Base-by-base conservation (phyloP, 2,329 filamentous ascomycete species). In the Xylaria sp. region DNA sequence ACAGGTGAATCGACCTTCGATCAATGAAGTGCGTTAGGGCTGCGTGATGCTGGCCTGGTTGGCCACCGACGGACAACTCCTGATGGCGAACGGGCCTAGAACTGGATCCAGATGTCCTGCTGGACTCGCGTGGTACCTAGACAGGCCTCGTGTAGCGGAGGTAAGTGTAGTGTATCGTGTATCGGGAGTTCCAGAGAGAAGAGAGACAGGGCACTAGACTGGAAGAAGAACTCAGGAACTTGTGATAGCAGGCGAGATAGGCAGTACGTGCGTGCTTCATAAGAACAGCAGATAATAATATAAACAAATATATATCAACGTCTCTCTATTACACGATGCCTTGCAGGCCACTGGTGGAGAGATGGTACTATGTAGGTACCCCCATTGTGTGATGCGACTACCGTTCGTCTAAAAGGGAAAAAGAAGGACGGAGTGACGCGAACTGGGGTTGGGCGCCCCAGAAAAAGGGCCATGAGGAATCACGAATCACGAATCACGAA, bases 81-180 rank as follows among this genome's bases (percentile, higher is more conserved):
- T 48, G 45, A 54, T 54, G 39, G 48, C 27, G n/a, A 55, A 58
- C 42, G 24, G 36, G 62, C 54, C 53, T 61, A 61, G 61, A 51
- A 48, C 32, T 4, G n/a, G n/a, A n/a, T n/a, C 24, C 24, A 27
- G 24, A 27, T 27, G 24, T 34, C 32, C 65, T 61, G 56, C 65
- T 30, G 45, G 17, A 42, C 21, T 47, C 17, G 54, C 54, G 48
- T 67, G 48, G 48, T 36, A 56, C 4, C 8, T 21, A 39, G 12
- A 8, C 3, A 27, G 24, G 4, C 24, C 24, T 27, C 24, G 24
- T 27, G 24, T 27, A 27, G 24, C 24, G 24, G 24, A 27, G 24
- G 24, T 27, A 27, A 27, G 2, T 27, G 12, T 53, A 53, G 24
- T 14, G 48, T 51, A 51, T 7, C 6, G 21, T 53, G 11, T 24